Base-by-base conservation (phyloP, 2,329 filamentous ascomycete genomes). In the Pyrenophora graminea region DNA sequence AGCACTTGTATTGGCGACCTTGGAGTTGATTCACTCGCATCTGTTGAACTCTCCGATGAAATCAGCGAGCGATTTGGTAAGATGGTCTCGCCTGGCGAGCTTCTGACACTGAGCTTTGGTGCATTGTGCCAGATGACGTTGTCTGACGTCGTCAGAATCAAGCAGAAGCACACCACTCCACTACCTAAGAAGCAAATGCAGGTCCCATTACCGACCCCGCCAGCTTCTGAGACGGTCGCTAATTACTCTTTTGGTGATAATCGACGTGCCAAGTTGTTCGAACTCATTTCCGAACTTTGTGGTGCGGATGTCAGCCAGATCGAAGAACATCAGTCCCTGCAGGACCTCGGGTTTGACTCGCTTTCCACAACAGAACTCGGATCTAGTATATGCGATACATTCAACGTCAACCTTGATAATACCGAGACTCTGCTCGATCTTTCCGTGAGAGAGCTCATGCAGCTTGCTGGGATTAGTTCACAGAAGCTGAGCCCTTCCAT, bases 1-100 rank as follows among this genome's bases (percentile, higher is more conserved):
- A 38, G 33, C 7, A 39, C 47, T 15, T 45, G 37, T 18, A 45
- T 62, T 37, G 55, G 39, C 7, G 58, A 63, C 36, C 45, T 63
- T 9, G 60, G 60, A 13, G 36, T 61, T 13, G 60, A 63, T 23
- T 63, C 60, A 4, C 47, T 63, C 4, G 46, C 55, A 3, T 39
- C 58, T 13, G 44, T 55, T 2, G 58, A 63, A 30, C 44, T 63
- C 18, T 46, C 50, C 10, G 38, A 45, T 30, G 48, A 58, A 25
- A 45, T 60, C 5, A 37, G 25, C 13, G 46, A 53, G 4, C 19
- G 32, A 13, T 39, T 41, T 19, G 45, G 46, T 4, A 46, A 43
- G 18, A 7, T 46, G 0, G 38, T 48, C 17, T 49, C 48, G 5
- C 39, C 44, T 21, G 25, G 41, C 18, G 48, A 50, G 21, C 41